Base-by-base conservation (phyloP, 78 protist genomes). In the Dictyostelium discoideum region DNA sequence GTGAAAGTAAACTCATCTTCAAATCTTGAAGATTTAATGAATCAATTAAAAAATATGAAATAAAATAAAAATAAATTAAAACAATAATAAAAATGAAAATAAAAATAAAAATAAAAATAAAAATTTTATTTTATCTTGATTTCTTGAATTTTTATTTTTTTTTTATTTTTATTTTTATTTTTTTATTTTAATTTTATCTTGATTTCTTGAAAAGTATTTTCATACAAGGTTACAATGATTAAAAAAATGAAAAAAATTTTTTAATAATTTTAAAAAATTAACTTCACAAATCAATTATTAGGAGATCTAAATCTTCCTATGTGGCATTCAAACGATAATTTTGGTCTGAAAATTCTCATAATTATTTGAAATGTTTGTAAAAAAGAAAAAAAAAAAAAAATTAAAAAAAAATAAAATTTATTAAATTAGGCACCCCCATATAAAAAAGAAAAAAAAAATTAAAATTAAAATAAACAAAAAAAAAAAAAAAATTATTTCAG, bases 21-120 rank as follows among this genome's bases (percentile, higher is more conserved):
- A 42, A 78, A 65, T 60, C 24, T 88, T 8, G 24, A 82, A 42
- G 94, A 88, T 80, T 67, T 88, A 42, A 88, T 88, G 94, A 73
- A 63, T 3, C 85, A 88, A 81, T 81, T 88, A 65, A 88, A 88
- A 46, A 37, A 16, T 50, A 60, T 87, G 82, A 79, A 88, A 88
- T 80, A 81, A 85, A 85, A 8, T 5, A 44, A 44, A 44, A 44
- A 44, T 44, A 7, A 44, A 46, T 46, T 46, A 7, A 9, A 9
- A 9, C 6, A 46, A 81, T 14, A 54, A 54, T 14, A 54, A 54
- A 79, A 79, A 79, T 79, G 48, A 79, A 13, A 80, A 80, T 50
- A 22, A 48, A 26, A 50, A 80, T 26, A 29, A 20, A 67, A 67
- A 67, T 24, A 67, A 63, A 63, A 63, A 57, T 16, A 57, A 44